phyloP scores from a whole-genome alignment of 768 basidiomycete species.

The Phaeotremella fagi region DNA sequence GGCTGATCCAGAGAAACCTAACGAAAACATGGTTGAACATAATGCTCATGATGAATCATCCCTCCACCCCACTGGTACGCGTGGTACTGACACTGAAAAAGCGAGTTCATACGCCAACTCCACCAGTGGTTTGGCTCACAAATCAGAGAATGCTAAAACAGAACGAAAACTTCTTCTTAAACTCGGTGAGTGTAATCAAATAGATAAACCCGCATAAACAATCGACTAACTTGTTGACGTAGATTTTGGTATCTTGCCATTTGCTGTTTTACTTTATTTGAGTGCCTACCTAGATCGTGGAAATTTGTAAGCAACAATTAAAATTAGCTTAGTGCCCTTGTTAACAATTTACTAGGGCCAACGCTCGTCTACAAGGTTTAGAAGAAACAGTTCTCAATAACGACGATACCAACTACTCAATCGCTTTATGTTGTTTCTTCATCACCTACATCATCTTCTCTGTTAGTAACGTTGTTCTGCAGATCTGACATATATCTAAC shows the following conservation, averaged over 20 bases:
- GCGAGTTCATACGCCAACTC: slow-evolving; percentile 23
- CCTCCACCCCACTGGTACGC: slow-evolving; percentile 13
- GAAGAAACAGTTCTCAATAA: slow-evolving; percentile 40
- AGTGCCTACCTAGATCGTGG: slow-evolving; percentile 51
- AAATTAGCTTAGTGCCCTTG: neutral
- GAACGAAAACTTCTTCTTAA: slow-evolving; percentile 34
- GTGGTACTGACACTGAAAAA: slow-evolving; percentile 29
- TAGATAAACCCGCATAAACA: neutral
- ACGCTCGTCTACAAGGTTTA: slow-evolving; percentile 47
- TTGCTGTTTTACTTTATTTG: slow-evolving; percentile 50
- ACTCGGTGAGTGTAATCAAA: slow-evolving; percentile 26
- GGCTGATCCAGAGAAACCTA: slow-evolving; percentile 9
- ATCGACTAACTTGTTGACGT: neutral
- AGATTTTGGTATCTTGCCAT: slow-evolving; percentile 49
- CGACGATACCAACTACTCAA: slow-evolving; percentile 44
- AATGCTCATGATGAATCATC: neutral
- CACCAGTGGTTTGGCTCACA: slow-evolving; percentile 15
- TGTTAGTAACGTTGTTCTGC: slow-evolving; percentile 4
- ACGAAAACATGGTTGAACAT: slow-evolving; percentile 9
- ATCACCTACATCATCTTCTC: slow-evolving; percentile 46
- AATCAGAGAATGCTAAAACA: slow-evolving; percentile 22
- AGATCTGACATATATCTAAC: neutral
- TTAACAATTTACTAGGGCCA: slow-evolving; percentile 26
- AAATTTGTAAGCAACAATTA: slow-evolving; percentile 33
- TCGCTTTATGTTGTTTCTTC: slow-evolving; percentile 47